Base-by-base conservation (phyloP, 1,284 basidiomycete species). In the Volvariella surrecta region DNA sequence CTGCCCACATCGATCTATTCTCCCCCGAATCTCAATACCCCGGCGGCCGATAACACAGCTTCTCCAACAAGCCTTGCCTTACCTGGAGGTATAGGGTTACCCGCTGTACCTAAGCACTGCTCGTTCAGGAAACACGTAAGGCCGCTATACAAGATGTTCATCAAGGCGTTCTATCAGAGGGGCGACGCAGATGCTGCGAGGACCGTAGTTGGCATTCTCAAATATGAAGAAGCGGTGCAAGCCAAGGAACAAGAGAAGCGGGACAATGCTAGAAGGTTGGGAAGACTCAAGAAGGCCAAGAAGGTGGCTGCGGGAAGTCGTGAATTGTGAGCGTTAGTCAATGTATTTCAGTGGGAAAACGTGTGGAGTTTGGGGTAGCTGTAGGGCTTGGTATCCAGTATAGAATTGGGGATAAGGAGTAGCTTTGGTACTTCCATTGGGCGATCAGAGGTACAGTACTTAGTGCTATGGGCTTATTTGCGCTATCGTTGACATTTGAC, bases 61-160 rank as follows among this genome's bases (percentile, higher is more conserved):
- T 28, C 24, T 6, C 24, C 6, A 6, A 68, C 67, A 13, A 56
- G 47, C n/a, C 52, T 48, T 13, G 45, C 51, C 9, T 47, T 51
- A 21, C 16, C 52, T 4, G 24, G 49, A n/a, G 37, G 39, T 1
- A 47, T 71, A 10, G 48, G 55, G 20, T 48, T 71, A 28, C 61
- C 67, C 6, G 54, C 57, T 32, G 46, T 71, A 13, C 45, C 62
- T 13, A 43, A 61, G 19, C 57, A 58, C 37, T 59, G 80, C 40
- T 73, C 68, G 4, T 81, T 77, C 46, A 56, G 61, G 44, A 67
- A 63, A 44, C 82, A 87, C 54, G 67, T 73, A 15, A 61, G 65
- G 46, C 82, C 83, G 21, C 49, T 85, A 58, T 82, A 80, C 60
- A 81, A 70, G 61, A 76, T 78, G 76, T 82, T 86, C 56, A 70